phyloP scores from a whole-genome alignment of 176 grass and related monocot species.

The Raddia distichophylla region DNA sequence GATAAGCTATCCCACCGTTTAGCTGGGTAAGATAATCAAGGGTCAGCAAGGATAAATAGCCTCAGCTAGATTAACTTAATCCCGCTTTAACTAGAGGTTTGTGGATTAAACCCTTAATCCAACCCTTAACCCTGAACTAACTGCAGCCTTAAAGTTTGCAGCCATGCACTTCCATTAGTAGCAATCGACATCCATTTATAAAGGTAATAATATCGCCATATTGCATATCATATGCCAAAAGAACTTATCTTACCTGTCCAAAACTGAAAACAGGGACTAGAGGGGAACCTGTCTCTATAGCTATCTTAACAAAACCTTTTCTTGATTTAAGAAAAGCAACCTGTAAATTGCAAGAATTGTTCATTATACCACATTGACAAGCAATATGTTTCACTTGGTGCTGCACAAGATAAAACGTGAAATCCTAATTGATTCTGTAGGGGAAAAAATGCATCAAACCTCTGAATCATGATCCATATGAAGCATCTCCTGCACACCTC shows the following conservation, averaged over 20 bases:
- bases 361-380: neutral
- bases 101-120: no score
- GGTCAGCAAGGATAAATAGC: no score
- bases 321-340: constrained; percentile 93
- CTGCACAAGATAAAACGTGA: neutral
- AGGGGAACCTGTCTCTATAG: constrained; percentile 77
- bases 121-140: no score
- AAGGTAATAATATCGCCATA: neutral
- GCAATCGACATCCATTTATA: no score
- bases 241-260: constrained; percentile 62
- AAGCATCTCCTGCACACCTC: constrained; percentile 96
- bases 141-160: no score
- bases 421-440: neutral
- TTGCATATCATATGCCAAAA: neutral
- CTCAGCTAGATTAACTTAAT: no score
- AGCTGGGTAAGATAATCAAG: no score
- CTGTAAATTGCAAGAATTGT: constrained; percentile 44
- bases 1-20: no score
- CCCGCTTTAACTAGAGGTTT: no score
- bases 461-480: constrained; percentile 90
- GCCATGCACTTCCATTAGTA: no score
- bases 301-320: constrained; percentile 92
- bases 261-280: constrained; percentile 82
- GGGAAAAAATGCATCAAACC: constrained; percentile 38
- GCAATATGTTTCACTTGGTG: neutral